Percentiles rank a stretch among this genome's conserved stretches.
Conservation (phyloP, 2,329 filamentous ascomycete genomes). For the Zalaria obscura region DNA sequence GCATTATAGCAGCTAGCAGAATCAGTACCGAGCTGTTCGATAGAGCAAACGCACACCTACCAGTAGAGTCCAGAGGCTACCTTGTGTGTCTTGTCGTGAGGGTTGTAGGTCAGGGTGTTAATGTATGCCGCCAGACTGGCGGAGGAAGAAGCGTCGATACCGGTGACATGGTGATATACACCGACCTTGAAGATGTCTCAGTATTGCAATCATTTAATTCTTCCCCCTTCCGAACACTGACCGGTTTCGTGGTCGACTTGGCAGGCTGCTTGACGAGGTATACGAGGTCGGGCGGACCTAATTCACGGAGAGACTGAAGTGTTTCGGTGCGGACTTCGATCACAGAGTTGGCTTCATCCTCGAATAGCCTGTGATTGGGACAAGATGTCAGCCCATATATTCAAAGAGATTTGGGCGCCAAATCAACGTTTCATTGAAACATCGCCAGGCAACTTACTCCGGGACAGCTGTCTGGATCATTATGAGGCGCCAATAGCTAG, state of each 20-base stretch:
- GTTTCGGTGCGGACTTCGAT: slow-evolving; percentile 88
- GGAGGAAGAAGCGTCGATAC: slow-evolving; percentile 92
- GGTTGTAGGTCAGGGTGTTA: slow-evolving; percentile 88
- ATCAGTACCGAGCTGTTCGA: slow-evolving; percentile 13
- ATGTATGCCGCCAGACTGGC: slow-evolving; percentile 96
- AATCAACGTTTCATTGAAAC: background rate
- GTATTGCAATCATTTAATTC: background rate
- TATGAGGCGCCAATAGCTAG: background rate
- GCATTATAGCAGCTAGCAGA: slow-evolving; percentile 80
- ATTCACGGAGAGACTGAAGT: slow-evolving; percentile 70
- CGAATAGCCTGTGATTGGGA: slow-evolving; percentile 56
- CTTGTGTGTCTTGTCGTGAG: slow-evolving; percentile 71
- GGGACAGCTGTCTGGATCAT: slow-evolving; percentile 30
- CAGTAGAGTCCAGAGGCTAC: slow-evolving; percentile 92
- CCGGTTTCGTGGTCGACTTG: slow-evolving; percentile 43
- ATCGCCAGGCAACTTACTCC: slow-evolving; percentile 20
- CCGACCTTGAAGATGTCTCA: slow-evolving; percentile 46
- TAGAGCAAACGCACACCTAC: slow-evolving; percentile 33
- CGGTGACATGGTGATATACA: slow-evolving; percentile 95
- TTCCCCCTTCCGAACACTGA: slow-evolving; percentile 15
- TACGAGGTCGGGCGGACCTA: slow-evolving; percentile 89
- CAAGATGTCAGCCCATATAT: too few species aligned
- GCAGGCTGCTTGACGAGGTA: slow-evolving; percentile 72
- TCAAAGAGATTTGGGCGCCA: background rate
- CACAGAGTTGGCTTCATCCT: slow-evolving; percentile 82